Percentiles rank a stretch among this genome's conserved stretches.
Conservation (phyloP, 1,284 basidiomycete species). For the Stygiomarasmius scandens region DNA sequence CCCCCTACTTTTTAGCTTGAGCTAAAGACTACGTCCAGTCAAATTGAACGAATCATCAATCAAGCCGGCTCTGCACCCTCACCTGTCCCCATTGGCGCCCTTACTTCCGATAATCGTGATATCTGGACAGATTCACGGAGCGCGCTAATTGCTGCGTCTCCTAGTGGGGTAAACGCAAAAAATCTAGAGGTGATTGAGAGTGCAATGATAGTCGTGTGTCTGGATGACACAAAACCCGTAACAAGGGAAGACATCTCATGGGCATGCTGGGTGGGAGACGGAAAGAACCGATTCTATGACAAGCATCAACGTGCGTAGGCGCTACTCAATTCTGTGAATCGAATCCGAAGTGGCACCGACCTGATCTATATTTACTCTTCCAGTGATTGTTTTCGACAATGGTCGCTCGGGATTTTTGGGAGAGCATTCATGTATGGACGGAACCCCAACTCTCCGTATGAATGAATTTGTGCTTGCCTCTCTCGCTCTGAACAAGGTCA, state of each 20-base stretch:
- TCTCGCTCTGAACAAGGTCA: slow-evolving; percentile 78
- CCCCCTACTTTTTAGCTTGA: no score
- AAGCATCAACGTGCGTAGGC: slow-evolving; percentile 85
- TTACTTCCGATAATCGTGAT: slow-evolving; percentile 91
- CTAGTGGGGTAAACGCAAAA: slow-evolving; percentile 58
- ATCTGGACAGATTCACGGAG: slow-evolving; percentile 84
- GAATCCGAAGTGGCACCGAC: no score
- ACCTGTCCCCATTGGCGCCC: slow-evolving; percentile 73
- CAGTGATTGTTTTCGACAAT: slow-evolving; percentile 91
- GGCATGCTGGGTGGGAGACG: slow-evolving; percentile 91
- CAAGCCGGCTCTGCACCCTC: slow-evolving; percentile 57
- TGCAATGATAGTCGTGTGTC: slow-evolving; percentile 84
- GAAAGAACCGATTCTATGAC: slow-evolving; percentile 94
- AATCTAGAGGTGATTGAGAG: slow-evolving; percentile 85
- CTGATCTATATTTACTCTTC: background rate
- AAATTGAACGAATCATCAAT: slow-evolving; percentile 79
- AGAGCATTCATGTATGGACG: slow-evolving; percentile 94
- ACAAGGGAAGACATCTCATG: slow-evolving; percentile 85
- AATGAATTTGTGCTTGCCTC: slow-evolving; percentile 93
- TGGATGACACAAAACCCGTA: slow-evolving; percentile 82
- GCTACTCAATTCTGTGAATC: background rate
- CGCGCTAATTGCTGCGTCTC: slow-evolving; percentile 67
- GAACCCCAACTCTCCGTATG: slow-evolving; percentile 91
- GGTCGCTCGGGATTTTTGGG: slow-evolving; percentile 93
- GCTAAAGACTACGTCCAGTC: slow-evolving; percentile 42